Base-by-base conservation (phyloP, 164 flowering plant species). In the Akebia trifoliata region DNA sequence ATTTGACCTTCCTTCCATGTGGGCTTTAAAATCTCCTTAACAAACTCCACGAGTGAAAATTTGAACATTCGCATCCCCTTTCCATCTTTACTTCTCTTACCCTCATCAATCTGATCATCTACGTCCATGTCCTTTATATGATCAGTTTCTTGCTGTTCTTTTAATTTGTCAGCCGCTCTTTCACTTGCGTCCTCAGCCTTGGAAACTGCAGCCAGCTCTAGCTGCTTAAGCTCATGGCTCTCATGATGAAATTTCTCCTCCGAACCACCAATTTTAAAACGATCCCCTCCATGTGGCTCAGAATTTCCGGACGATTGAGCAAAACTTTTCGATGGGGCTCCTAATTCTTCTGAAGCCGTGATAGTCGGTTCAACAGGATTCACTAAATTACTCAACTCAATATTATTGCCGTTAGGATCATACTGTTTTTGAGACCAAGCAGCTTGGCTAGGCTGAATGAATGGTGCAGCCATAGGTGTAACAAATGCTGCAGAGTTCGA, bases 1-100 rank as follows among this genome's bases (percentile, higher is more conserved):
- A 93, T 65, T 50, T 75, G 86, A 31, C 99, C 97, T 72, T 86
- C 96, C 72, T 84, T 93, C 97, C 99, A 93, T 18, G 78, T 62
- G 4, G 99, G 97, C 73, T 90, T 93, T 22, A 93, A 61, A 56
- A 87, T 73, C 67, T 87, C 95, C 78, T 89, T 93, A 30, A 84
- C 90, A 63, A 72, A 78, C 60, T 81, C 92, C 15, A 76, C 88
- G 2, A 93, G 81, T 34, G 91, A 80, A 76, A 81, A 77, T 68
- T 84, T 92, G 68, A 92, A 89, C 31, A 75, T 57, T 4, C 86
- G 76, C 60, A 74, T 60, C 8, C 58, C 95, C 70, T 81, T 92
- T 0, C 56, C 68, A 40, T 86, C 92, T 73, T 85, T 88, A 42
- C 35, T 62, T 60, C 67, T 79, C 72, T 62, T 68, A 31, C 55